A percentile compares a stretch with the other conserved stretches of the same genome.
Evolutionary conservation across 495 filamentous ascomycete genomes (phyloP).

Genomic region (Lichina pygmaea): DNA sequence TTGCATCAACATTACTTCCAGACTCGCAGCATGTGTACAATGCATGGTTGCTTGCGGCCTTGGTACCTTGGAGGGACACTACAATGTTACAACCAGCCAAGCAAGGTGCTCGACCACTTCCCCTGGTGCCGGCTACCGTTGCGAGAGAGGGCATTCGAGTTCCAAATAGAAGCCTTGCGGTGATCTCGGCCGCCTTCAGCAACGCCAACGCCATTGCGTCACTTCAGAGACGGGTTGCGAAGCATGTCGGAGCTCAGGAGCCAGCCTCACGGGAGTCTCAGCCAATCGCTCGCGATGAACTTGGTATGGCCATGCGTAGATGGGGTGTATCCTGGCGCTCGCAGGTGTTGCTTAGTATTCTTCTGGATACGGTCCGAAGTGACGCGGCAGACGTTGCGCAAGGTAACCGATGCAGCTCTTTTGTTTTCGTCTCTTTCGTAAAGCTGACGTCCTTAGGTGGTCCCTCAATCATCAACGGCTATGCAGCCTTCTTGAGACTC

Average conservation of each 20-base stretch:
- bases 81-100: constrained; percentile 15
- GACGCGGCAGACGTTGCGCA: not conserved
- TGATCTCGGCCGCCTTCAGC: constrained; percentile 34
- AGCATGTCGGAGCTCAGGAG: too few species aligned
- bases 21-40: constrained; percentile 31
- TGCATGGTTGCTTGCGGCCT: constrained; percentile 49
- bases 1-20: constrained; percentile 26
- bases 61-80: constrained; percentile 48
- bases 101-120: constrained; percentile 18
- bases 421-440: too few species aligned
- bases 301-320: constrained; percentile 53
- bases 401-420: too few species aligned
- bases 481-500: constrained; percentile 28
- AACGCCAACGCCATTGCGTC: constrained; percentile 31
- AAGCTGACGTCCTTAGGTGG: constrained; percentile 3
- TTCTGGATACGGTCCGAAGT: constrained; percentile 31
- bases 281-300: constrained; percentile 15
- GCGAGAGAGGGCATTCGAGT: constrained; percentile 57
- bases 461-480: constrained; percentile 15
- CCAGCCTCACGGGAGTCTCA: too few species aligned
- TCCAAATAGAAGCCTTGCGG: constrained; percentile 37
- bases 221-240: too few species aligned
- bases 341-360: constrained; percentile 40
- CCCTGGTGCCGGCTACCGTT: constrained; percentile 25
- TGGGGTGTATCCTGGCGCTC: constrained; percentile 53